Percentiles rank a stretch among this genome's conserved stretches.
Conservation (phyloP, 2,329 filamentous ascomycete genomes). For the Penicillium sp. region DNA sequence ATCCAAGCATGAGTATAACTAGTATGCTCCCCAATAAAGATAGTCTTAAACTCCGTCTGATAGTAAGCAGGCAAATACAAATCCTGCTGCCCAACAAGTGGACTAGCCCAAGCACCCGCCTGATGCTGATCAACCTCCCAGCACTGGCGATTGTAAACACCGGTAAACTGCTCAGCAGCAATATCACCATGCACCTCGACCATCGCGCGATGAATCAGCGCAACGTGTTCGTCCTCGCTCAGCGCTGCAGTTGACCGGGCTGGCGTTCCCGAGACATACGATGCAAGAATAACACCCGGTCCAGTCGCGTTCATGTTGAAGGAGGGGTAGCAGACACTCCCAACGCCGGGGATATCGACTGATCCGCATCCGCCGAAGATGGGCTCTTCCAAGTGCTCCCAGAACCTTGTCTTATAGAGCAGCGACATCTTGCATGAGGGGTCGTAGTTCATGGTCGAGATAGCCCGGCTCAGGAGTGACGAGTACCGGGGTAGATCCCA, state of each 20-base stretch:
- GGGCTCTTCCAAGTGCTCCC: constrained; percentile 53
- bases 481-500: constrained; percentile 59
- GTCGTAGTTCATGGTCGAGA: constrained; percentile 50
- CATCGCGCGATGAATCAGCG: constrained; percentile 64
- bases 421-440: constrained; percentile 60
- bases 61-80: constrained; percentile 72
- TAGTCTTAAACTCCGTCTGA: constrained; percentile 65
- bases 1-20: constrained; percentile 64
- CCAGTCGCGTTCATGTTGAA: constrained; percentile 38
- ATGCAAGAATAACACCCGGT: constrained; percentile 47
- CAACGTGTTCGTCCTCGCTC: constrained; percentile 51
- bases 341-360: constrained; percentile 32
- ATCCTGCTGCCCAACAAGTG: constrained; percentile 63
- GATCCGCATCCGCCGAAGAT: constrained; percentile 58
- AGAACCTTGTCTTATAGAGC: constrained; percentile 65
- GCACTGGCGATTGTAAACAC: constrained; percentile 63
- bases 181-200: constrained; percentile 63
- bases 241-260: constrained; percentile 28
- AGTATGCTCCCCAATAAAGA: constrained; percentile 69
- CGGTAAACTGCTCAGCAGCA: constrained; percentile 62
- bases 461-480: constrained; percentile 50
- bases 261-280: constrained; percentile 30
- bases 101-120: constrained; percentile 61
- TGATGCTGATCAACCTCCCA: constrained; percentile 63
- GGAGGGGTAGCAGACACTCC: constrained; percentile 37